Evolutionary conservation across 345 rosid genomes (phyloP).

Genomic region (Balakata baccata): DNA sequence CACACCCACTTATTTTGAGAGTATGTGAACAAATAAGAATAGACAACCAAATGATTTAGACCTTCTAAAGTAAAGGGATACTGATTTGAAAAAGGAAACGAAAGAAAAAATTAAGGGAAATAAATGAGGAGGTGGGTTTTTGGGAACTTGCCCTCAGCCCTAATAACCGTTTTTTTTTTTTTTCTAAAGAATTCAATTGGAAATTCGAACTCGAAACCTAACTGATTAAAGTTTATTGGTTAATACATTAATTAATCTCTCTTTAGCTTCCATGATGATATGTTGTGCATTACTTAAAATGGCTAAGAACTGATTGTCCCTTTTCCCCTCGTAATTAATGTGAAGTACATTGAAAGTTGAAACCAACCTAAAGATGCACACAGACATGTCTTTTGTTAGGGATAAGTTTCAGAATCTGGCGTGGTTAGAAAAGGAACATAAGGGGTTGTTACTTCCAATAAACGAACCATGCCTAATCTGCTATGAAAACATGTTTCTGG

Average conservation of each 20-base stretch:
- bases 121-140: constrained; percentile 2
- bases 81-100: neutral
- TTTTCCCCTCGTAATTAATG: too few relatives aligned
- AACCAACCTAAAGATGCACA: neutral
- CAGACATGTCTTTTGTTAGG: neutral
- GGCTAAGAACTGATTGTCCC: too few relatives aligned
- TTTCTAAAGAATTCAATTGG: too few relatives aligned
- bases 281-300: too few relatives aligned
- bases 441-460: neutral
- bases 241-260: too few relatives aligned
- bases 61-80: constrained; percentile 35
- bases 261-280: too few relatives aligned
- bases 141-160: constrained; percentile 12
- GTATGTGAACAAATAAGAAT: constrained; percentile 24
- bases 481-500: constrained; percentile 13
- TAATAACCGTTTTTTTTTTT: neutral
- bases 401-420: neutral
- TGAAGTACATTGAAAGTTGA: constrained; percentile 1
- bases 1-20: constrained; percentile 19
- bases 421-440: neutral
- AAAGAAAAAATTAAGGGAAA: neutral
- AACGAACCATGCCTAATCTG: neutral
- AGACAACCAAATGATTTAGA: constrained; percentile 44
- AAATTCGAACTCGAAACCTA: too few relatives aligned
- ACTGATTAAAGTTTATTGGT: too few relatives aligned